Base-by-base conservation (phyloP, 2,329 filamentous ascomycete genomes). In the Thielaviopsis cerberus region DNA sequence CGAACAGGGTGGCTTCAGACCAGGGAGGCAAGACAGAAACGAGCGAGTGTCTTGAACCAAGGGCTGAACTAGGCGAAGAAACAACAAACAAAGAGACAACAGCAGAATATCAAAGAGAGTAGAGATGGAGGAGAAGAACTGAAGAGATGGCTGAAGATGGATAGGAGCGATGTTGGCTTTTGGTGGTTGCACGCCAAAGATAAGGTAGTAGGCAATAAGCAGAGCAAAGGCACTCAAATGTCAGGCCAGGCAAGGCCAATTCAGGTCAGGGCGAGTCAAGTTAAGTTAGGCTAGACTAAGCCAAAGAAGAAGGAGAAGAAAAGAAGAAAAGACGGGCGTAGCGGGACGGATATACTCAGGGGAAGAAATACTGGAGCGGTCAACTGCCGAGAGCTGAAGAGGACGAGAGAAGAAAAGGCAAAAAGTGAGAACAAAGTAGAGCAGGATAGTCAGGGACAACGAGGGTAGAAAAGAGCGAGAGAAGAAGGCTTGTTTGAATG, bases 81-180 rank as follows among this genome's bases (percentile, higher is more conserved):
- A 22, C n/a, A 22, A 48, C 10, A n/a, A 22, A 48, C 23, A 53
- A 64, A 60, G 60, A 61, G 55, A 57, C 57, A 58, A 62, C 61
- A 56, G 61, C 56, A 10, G n/a, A 17, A 48, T 48, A 22, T 48
- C 22, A 48, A 48, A 48, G 41, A 48, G 4, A 48, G 41, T 48
- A 41, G 13, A 41, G 13, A 41, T 17, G 34, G 34, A 30, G 27
- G 11, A 30, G 5, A 30, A 30, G 27, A 30, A 6, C 11, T 48
- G n/a, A 10, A 41, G 34, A 41, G 13, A 41, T 4, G 34, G 34
- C 4, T 41, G 13, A 41, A 30, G 27, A 30, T 30, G 30, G 34
- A 41, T n/a, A 3, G 34, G 34, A 41, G 34, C 34, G 34, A 41
- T 17, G 34, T 41, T 17, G 34, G n/a, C 15, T 13, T 41, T 17